phyloP scores from a whole-genome alignment of 371 early-diverging fungal genomes.

The Thermomucor indicae-seudaticae region DNA sequence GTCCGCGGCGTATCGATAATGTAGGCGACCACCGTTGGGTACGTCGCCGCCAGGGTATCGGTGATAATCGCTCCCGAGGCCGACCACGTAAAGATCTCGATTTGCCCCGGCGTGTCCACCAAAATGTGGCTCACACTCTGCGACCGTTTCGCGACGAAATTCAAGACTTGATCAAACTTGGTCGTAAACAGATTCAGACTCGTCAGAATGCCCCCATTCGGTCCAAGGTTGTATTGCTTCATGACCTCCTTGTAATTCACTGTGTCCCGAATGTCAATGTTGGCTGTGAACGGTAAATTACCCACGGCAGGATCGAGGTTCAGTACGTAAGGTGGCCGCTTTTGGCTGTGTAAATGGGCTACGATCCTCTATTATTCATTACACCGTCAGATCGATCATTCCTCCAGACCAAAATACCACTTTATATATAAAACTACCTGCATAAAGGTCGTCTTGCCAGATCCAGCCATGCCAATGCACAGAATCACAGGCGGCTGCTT shows the following conservation, averaged over 20 bases:
- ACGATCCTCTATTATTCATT: constrained; percentile 68
- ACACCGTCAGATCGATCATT: not conserved
- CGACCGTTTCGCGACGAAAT: constrained; percentile 80
- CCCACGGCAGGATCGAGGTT: constrained; percentile 99
- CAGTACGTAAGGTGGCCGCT: constrained; percentile 82
- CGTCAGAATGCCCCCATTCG: constrained; percentile 99
- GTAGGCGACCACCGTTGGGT: constrained; percentile 93
- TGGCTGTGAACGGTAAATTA: constrained; percentile 90
- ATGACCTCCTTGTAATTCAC: constrained; percentile 99
- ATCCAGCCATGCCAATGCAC: constrained; percentile 98
- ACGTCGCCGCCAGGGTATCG: constrained; percentile 88
- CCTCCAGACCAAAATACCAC: no score
- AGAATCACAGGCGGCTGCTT: constrained; percentile 73
- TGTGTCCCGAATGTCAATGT: constrained; percentile 98
- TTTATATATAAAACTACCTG: no score
- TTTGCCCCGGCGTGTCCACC: constrained; percentile 99
- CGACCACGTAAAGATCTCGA: constrained; percentile 99
- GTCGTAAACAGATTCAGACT: constrained; percentile 96
- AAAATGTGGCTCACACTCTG: constrained; percentile 69
- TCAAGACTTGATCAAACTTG: constrained; percentile 94
- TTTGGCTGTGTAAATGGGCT: constrained; percentile 76
- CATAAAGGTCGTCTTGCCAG: constrained; percentile 98
- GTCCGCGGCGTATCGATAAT: constrained; percentile 97
- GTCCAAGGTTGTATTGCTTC: constrained; percentile 98
- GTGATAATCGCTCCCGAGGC: constrained; percentile 98